A percentile compares a stretch with the other conserved stretches of the same genome.
Evolutionary conservation across 2,329 filamentous ascomycete genomes (phyloP).

Genomic region (Piedraia hortae): DNA sequence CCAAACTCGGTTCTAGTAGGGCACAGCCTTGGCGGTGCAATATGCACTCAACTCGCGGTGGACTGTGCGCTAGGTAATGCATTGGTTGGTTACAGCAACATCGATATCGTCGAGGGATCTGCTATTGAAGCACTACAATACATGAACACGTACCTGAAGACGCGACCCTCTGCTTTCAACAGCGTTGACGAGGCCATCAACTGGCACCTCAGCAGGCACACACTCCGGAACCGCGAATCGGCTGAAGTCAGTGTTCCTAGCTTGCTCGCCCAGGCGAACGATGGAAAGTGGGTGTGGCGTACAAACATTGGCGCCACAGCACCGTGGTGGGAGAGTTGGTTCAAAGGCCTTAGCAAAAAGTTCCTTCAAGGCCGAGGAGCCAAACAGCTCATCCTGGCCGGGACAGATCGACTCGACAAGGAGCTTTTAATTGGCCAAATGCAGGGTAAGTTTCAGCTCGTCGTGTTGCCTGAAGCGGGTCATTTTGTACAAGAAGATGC

Average conservation of each 20-base stretch:
- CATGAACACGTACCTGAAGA: constrained; percentile 79
- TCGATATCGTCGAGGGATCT: constrained; percentile 86
- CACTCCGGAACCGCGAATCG: constrained; percentile 57
- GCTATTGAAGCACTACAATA: constrained; percentile 83
- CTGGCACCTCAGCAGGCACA: constrained; percentile 78
- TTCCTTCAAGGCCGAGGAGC: constrained; percentile 60
- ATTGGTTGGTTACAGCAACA: constrained; percentile 60
- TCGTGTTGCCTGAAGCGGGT: constrained; percentile 81
- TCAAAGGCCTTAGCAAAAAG: constrained; percentile 60
- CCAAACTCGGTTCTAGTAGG: constrained; percentile 64
- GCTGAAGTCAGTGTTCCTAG: constrained; percentile 70
- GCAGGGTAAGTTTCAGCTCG: constrained; percentile 92
- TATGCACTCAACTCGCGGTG: constrained; percentile 60
- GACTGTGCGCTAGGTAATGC: constrained; percentile 29
- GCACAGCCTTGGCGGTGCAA: constrained; percentile 77
- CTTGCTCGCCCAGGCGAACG: constrained; percentile 25
- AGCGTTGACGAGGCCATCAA: constrained; percentile 56
- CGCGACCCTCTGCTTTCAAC: constrained; percentile 52
- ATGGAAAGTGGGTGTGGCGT: constrained; percentile 43
- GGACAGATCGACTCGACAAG: constrained; percentile 71
- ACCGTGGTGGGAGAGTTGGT: constrained; percentile 88
- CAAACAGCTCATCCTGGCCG: constrained; percentile 61
- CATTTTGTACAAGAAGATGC: constrained; percentile 95
- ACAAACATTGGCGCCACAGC: constrained; percentile 65
- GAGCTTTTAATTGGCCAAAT: constrained; percentile 90